Percentiles rank a stretch among this genome's conserved stretches.
Evolutionary conservation across 495 filamentous ascomycete genomes (phyloP).

Genomic region (Cercophora sp.): DNA sequence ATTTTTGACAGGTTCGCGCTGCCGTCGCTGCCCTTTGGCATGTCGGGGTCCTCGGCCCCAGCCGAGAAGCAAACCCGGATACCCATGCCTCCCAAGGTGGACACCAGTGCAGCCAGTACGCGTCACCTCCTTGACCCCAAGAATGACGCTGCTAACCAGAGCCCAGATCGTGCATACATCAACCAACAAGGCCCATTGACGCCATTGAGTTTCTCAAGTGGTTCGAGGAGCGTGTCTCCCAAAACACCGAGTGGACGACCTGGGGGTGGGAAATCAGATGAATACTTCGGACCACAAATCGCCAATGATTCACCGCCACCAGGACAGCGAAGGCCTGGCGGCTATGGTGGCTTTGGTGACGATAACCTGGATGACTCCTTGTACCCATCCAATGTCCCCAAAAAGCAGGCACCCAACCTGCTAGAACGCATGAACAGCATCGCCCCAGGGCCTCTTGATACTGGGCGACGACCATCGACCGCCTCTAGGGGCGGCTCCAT

Average conservation of each 20-base stretch:
- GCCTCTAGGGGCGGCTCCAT: slow-evolving; percentile 14
- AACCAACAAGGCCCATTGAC: slow-evolving; percentile 53
- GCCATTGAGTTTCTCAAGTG: slow-evolving; percentile 56
- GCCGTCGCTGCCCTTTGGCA: slow-evolving; percentile 21
- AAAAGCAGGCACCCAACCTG: slow-evolving; percentile 46
- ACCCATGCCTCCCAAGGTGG: slow-evolving; percentile 51
- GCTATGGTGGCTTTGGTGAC: slow-evolving; percentile 41
- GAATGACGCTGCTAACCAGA: slow-evolving; percentile 26
- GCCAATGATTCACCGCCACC: slow-evolving; percentile 29
- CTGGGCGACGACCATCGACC: slow-evolving; percentile 27
- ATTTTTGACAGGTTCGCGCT: slow-evolving; percentile 38
- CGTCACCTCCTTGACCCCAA: background rate
- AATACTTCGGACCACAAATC: slow-evolving; percentile 37
- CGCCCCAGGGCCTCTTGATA: slow-evolving; percentile 63
- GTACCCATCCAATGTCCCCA: slow-evolving; percentile 29
- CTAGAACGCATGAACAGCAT: slow-evolving; percentile 62
- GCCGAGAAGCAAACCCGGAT: slow-evolving; percentile 28
- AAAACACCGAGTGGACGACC: slow-evolving; percentile 43
- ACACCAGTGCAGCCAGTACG: slow-evolving; percentile 58
- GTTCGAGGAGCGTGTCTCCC: slow-evolving; percentile 56
- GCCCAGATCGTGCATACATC: slow-evolving; percentile 58
- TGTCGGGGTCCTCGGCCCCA: slow-evolving; percentile 7
- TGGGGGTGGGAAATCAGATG: slow-evolving; percentile 31
- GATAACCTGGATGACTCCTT: slow-evolving; percentile 49
- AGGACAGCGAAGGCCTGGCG: slow-evolving; percentile 29